phyloP scores from a whole-genome alignment of 306 rosid genomes.

The Astragalus membranaceus region DNA sequence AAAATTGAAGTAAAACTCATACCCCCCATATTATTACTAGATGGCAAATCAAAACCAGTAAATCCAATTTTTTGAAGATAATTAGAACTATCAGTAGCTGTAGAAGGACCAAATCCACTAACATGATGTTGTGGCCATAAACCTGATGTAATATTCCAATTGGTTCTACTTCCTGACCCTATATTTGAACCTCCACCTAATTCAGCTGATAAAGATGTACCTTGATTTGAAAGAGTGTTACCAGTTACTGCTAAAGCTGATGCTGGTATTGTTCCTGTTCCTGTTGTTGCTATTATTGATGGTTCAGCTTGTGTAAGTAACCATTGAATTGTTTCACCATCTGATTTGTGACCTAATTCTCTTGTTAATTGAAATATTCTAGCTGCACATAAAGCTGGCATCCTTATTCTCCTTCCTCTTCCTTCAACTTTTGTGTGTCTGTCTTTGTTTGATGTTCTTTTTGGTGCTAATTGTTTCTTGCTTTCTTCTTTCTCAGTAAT shows the following conservation, averaged over 20 bases:
- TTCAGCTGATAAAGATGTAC: constrained; percentile 57
- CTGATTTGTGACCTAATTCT: constrained; percentile 96
- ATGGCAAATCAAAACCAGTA: constrained; percentile 73
- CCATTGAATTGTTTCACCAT: constrained; percentile 99
- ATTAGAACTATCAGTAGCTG: constrained; percentile 49
- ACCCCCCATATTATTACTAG: constrained; percentile 55
- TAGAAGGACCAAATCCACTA: constrained; percentile 52
- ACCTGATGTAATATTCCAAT: constrained; percentile 22
- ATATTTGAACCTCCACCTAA: constrained; percentile 50
- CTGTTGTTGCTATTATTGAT: constrained; percentile 81
- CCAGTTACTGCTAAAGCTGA: constrained; percentile 78
- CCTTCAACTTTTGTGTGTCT: constrained; percentile 97
- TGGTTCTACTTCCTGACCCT: constrained; percentile 65
- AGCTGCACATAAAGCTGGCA: constrained; percentile 95
- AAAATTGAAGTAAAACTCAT: constrained; percentile 93
- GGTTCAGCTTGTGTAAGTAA: constrained; percentile 89
- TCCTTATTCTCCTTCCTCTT: constrained; percentile 88
- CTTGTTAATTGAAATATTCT: constrained; percentile 87
- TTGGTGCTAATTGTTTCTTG: constrained; percentile 79
- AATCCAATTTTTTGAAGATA: constrained; percentile 78
- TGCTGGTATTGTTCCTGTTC: constrained; percentile 87
- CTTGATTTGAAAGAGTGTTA: constrained; percentile 50
- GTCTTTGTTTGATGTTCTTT: constrained; percentile 87
- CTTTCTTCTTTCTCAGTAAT: constrained; percentile 33
- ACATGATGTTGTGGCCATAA: constrained; percentile 57